Conservation (phyloP, 2,329 filamentous ascomycete species). For the Pyrenophora teres region DNA sequence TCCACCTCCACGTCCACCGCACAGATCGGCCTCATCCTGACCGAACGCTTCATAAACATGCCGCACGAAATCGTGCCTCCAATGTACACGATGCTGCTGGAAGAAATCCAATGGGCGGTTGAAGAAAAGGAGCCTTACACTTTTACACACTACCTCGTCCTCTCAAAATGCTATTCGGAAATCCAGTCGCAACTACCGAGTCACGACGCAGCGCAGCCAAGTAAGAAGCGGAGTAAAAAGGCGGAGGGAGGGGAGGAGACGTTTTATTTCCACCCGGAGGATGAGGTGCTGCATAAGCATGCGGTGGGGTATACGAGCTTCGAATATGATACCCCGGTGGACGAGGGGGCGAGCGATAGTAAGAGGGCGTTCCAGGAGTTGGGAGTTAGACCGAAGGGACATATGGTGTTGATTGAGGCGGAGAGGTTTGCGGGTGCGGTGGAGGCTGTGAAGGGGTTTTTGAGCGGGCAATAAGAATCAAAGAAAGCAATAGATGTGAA, state of each 20-base stretch:
- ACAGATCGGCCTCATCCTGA: slow-evolving; percentile 83
- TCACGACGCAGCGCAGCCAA: slow-evolving; percentile 44
- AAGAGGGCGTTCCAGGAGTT: slow-evolving; percentile 94
- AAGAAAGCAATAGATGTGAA: too few species aligned
- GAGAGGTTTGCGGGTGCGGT: slow-evolving; percentile 75
- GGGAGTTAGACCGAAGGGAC: slow-evolving; percentile 82
- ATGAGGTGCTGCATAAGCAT: slow-evolving; percentile 82
- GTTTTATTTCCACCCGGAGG: slow-evolving; percentile 95
- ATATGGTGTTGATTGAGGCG: slow-evolving; percentile 85
- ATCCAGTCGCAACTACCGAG: slow-evolving; percentile 76
- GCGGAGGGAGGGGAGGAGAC: slow-evolving; percentile 54
- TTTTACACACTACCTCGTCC: slow-evolving; percentile 89
- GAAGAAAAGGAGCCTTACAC: slow-evolving; percentile 90
- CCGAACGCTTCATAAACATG: slow-evolving; percentile 94
- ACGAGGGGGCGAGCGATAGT: slow-evolving; percentile 82
- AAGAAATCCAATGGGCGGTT: slow-evolving; percentile 86
- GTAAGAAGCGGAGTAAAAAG: slow-evolving; percentile 51
- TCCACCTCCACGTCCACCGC: slow-evolving; percentile 43
- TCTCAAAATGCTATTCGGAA: slow-evolving; percentile 93
- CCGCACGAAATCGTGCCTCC: slow-evolving; percentile 91
- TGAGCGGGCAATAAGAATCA: slow-evolving; percentile 50
- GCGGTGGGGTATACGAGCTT: slow-evolving; percentile 72
- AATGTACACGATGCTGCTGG: slow-evolving; percentile 90
- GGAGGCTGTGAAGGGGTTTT: slow-evolving; percentile 74
- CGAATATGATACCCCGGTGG: slow-evolving; percentile 76